A percentile compares a stretch with the other conserved stretches of the same genome.
These are phyloP conservation scores for Lycium barbarum DNA, from an alignment of 257 asterid species.

Conservation along the genomic window DNA sequence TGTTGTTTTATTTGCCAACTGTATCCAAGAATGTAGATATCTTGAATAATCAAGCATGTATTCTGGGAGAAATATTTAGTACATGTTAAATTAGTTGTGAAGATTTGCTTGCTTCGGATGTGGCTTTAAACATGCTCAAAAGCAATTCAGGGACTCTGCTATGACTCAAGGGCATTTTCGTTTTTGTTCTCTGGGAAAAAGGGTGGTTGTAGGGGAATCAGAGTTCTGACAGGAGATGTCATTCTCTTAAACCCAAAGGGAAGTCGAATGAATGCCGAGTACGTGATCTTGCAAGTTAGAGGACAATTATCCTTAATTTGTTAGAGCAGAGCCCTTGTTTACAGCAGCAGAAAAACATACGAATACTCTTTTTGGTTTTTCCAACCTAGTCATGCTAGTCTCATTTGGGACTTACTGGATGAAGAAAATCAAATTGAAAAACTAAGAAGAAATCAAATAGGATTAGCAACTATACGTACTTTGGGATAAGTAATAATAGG, in stretches of 20 bases:
- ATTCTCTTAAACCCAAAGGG: background rate
- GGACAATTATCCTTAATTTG: background rate
- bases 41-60: constrained; percentile 27
- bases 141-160: constrained; percentile 1
- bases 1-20: constrained; percentile 16
- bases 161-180: background rate
- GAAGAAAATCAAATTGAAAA: background rate
- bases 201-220: background rate
- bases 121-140: constrained; percentile 13
- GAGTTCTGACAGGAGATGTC: background rate
- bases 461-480: too few species aligned
- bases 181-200: background rate
- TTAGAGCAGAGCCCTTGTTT: background rate
- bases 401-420: background rate
- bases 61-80: constrained; percentile 21
- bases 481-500: too few species aligned
- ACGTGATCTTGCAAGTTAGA: background rate
- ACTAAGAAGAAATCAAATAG: background rate
- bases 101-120: background rate
- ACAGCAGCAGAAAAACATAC: background rate
- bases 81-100: background rate
- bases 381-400: background rate
- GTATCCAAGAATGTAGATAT: constrained; percentile 29
- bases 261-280: background rate
- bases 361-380: background rate